Conservation (phyloP, 139 green algal genomes). For the Microglena sp. region DNA sequence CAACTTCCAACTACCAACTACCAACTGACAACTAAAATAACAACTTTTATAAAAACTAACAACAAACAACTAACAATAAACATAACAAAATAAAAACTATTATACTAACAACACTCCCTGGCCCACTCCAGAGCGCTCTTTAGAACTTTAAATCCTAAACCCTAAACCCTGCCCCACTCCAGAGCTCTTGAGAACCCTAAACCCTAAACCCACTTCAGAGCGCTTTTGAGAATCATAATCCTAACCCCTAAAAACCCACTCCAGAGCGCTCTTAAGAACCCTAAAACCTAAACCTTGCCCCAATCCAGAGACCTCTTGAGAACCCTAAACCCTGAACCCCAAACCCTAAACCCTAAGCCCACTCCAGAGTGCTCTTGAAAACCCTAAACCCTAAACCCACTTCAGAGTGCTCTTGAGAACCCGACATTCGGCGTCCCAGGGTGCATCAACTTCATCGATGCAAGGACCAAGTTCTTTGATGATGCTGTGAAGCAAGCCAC, state of each 20-base stretch:
- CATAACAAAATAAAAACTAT: too few relatives aligned
- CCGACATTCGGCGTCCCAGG: conserved; percentile 24
- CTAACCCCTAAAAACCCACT: too few relatives aligned
- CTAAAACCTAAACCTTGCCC: not conserved
- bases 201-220: not conserved
- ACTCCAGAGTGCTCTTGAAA: not conserved
- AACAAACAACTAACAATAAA: too few relatives aligned
- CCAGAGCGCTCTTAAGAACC: conserved; percentile 22
- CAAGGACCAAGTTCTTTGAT: conserved; percentile 65
- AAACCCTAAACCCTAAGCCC: not conserved
- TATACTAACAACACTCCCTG: too few relatives aligned
- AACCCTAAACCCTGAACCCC: not conserved
- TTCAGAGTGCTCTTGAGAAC: not conserved
- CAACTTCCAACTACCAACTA: too few relatives aligned
- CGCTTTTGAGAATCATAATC: not conserved
- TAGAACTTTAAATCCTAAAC: not conserved
- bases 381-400: not conserved
- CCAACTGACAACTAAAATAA: too few relatives aligned
- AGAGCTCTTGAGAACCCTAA: not conserved
- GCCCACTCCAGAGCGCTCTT: not conserved
- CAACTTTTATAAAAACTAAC: too few relatives aligned
- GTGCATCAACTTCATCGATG: conserved; percentile 63
- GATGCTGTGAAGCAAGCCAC: conserved; percentile 29
- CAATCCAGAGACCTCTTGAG: not conserved
- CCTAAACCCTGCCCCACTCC: too few relatives aligned